Base-by-base conservation (phyloP, 192 early-diverging fungal genomes). In the Entomortierella chlamydospora region DNA sequence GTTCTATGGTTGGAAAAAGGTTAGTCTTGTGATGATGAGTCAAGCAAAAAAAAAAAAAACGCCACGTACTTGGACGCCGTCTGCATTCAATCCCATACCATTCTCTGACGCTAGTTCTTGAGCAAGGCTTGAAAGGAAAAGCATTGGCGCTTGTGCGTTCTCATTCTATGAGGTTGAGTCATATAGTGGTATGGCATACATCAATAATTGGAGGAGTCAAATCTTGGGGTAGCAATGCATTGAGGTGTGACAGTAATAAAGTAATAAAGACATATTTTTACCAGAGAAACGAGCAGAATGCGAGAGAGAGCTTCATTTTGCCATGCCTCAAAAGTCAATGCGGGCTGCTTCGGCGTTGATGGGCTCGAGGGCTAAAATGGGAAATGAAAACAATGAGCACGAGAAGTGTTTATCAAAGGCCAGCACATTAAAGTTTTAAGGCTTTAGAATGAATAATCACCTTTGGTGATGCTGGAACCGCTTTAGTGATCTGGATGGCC, bases 201-300 rank as follows among this genome's bases (percentile, higher is more conserved):
- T n/a, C n/a, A n/a, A n/a, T n/a, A n/a, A n/a, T n/a, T n/a, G n/a
- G n/a, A n/a, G n/a, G n/a, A n/a, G n/a, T n/a, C n/a, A n/a, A n/a
- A n/a, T n/a, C n/a, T n/a, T n/a, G n/a, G n/a, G n/a, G n/a, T n/a
- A n/a, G n/a, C n/a, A n/a, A n/a, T n/a, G n/a, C n/a, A n/a, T n/a
- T n/a, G n/a, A n/a, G n/a, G n/a, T n/a, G n/a, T n/a, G n/a, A n/a
- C n/a, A n/a, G n/a, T n/a, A n/a, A n/a, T n/a, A n/a, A n/a, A n/a
- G n/a, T n/a, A n/a, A n/a, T n/a, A n/a, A n/a, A n/a, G n/a, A n/a
- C n/a, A n/a, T n/a, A n/a, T n/a, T 70, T 80, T 74, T 83, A 91
- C 93, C 81, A 98, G 83, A 13, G 94, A 94, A 25, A 95, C 91
- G 20, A 87, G 81, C 55, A 98, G 85, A 33, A 98, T 86, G 59